Base-by-base conservation (phyloP, 495 filamentous ascomycete species). In the Penicillium canariense region DNA sequence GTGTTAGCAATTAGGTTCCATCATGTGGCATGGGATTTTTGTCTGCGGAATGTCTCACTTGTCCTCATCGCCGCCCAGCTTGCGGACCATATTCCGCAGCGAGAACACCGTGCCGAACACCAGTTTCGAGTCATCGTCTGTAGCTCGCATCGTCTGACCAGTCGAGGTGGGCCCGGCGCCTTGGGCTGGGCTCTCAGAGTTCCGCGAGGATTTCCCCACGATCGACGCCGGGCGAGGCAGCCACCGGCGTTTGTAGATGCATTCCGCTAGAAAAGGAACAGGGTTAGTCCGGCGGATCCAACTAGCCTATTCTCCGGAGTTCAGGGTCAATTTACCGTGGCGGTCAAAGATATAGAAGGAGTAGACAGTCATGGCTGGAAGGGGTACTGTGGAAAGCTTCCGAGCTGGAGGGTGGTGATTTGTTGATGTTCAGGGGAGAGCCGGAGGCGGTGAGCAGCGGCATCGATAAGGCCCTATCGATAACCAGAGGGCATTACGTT, bases 311-410 rank as follows among this genome's bases (percentile, higher is more conserved):
- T 39, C 15, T n/a, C 28, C 22, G 22, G 30, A 36, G 45, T 9
- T 27, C n/a, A n/a, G n/a, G 31, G 5, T 20, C 7, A 9, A 59
- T 80, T 65, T 81, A 97, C 94, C 96, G 70, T 98, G 94, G 58
- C 94, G 87, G 72, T 98, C 94, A 62, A 98, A 98, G 65, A 98
- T 96, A 78, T 96, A 97, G 76, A 97, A 96, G 34, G 91, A 91
- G 73, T 96, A 97, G 66, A 97, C 88, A 51, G 87, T 84, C 94
- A 97, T 97, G 55, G 69, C 75, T 57, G 40, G 28, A 6, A 12
- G 12, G 5, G 17, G 5, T 5, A 23, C 20, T 4, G 3, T 9
- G 9, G 9, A 42, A 23, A 42, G 38, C 38, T 42, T 38, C n/a
- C n/a, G n/a, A n/a, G n/a, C n/a, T n/a, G 18, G 17, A 11, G 22